Evolutionary conservation across 2,329 filamentous ascomycete genomes (phyloP).

Genomic region (Trichoderma gracile): DNA sequence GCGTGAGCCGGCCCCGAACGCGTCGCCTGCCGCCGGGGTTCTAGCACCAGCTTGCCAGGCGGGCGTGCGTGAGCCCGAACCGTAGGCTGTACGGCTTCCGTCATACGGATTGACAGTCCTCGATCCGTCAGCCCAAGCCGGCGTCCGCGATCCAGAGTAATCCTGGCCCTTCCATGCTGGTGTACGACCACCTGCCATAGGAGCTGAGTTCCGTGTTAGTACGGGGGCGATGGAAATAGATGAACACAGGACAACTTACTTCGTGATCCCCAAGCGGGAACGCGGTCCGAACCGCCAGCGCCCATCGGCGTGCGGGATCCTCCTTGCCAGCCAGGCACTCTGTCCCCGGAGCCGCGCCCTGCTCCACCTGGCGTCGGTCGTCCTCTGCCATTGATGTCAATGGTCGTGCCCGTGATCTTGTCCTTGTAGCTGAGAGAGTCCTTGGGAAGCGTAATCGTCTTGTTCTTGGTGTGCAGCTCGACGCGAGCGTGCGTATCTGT

Average conservation of each 20-base stretch:
- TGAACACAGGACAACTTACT: constrained; percentile 53
- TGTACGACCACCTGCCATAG: constrained; percentile 58
- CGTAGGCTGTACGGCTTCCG: constrained; percentile 75
- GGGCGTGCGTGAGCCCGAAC: constrained; percentile 69
- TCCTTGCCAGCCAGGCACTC: constrained; percentile 60
- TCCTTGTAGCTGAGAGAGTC: constrained; percentile 84
- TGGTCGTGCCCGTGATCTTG: constrained; percentile 73
- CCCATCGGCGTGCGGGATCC: constrained; percentile 69
- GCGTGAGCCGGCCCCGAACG: constrained; percentile 67
- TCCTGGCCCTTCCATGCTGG: constrained; percentile 62
- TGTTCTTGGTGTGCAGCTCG: constrained; percentile 92
- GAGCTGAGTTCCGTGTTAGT: constrained; percentile 48
- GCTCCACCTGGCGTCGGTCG: constrained; percentile 47
- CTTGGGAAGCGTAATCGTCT: constrained; percentile 82
- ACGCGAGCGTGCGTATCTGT: constrained; percentile 84
- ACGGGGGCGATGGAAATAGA: background rate
- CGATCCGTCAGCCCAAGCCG: constrained; percentile 69
- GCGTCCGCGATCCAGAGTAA: constrained; percentile 62
- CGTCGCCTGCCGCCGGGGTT: constrained; percentile 62
- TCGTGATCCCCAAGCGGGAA: constrained; percentile 74
- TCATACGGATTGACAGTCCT: constrained; percentile 71
- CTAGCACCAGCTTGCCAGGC: constrained; percentile 78
- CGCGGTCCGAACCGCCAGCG: constrained; percentile 61
- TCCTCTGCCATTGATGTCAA: constrained; percentile 62
- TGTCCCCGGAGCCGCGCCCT: constrained; percentile 49